Percentiles rank a stretch among this genome's conserved stretches.
Conservation (phyloP, 148 eudicot genomes). For the Drosera capensis region DNA sequence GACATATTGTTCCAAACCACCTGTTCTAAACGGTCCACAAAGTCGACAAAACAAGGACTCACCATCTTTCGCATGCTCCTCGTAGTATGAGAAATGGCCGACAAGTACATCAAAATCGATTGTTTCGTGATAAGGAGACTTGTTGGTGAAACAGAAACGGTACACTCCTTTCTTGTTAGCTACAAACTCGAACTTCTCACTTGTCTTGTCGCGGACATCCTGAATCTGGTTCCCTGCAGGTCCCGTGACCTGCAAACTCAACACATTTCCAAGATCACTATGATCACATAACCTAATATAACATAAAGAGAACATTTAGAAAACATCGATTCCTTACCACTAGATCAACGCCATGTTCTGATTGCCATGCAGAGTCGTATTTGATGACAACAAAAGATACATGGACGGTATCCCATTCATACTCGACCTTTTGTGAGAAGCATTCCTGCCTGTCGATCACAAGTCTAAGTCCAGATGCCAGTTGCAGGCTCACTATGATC, state of each 20-base stretch:
- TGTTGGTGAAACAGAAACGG: conserved; percentile 71
- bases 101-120: conserved; percentile 83
- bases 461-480: conserved; percentile 51
- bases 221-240: conserved; percentile 65
- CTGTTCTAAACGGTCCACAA: not conserved
- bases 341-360: conserved; percentile 70
- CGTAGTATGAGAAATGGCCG: conserved; percentile 52
- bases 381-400: conserved; percentile 78
- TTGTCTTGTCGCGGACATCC: conserved; percentile 55
- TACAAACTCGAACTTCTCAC: conserved; percentile 68
- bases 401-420: conserved; percentile 55
- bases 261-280: not conserved
- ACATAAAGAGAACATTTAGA: not conserved
- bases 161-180: conserved; percentile 63
- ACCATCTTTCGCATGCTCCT: conserved; percentile 97
- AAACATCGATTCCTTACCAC: conserved; percentile 32
- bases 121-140: conserved; percentile 88
- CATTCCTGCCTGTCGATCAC: conserved; percentile 89
- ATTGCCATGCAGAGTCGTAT: conserved; percentile 62
- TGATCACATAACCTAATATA: not conserved
- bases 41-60: conserved; percentile 6
- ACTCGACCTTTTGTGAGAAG: conserved; percentile 68
- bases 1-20: not conserved
- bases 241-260: conserved; percentile 41
- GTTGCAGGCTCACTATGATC: conserved; percentile 25